These are phyloP conservation scores for Taphrina confusa DNA, from an alignment of 1,139 yeast genomes.

Conservation along the genomic window DNA sequence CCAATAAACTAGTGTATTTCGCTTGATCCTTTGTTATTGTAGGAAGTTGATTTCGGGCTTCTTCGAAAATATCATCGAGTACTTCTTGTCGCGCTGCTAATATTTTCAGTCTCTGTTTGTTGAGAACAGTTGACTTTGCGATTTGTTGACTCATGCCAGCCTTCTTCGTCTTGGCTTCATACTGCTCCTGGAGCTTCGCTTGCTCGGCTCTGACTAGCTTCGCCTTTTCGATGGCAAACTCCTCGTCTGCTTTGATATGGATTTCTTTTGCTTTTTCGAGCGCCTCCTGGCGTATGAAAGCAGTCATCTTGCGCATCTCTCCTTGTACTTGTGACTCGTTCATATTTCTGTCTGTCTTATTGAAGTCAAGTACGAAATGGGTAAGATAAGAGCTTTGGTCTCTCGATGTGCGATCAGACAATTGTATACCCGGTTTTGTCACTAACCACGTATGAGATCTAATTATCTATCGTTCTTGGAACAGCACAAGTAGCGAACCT, in stretches of 20 bases:
- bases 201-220: conserved; percentile 90
- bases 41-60: conserved; percentile 64
- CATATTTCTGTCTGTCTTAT: too few species aligned
- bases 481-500: too few species aligned
- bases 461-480: too few species aligned
- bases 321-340: conserved; percentile 30
- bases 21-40: conserved; percentile 56
- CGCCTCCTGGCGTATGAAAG: conserved; percentile 98
- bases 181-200: conserved; percentile 77
- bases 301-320: conserved; percentile 75
- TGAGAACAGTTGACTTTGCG: conserved; percentile 89
- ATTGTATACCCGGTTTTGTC: too few species aligned
- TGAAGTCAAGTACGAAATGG: too few species aligned
- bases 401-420: too few species aligned
- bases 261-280: conserved; percentile 98
- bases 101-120: conserved; percentile 89
- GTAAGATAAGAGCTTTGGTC: too few species aligned
- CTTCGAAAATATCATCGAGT: conserved; percentile 70
- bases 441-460: too few species aligned
- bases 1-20: conserved; percentile 68
- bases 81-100: conserved; percentile 84
- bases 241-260: conserved; percentile 93
- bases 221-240: conserved; percentile 96
- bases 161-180: conserved; percentile 83
- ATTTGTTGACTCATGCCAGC: conserved; percentile 92